phyloP scores from a whole-genome alignment of 106 monocot genomes.

The Gastrodia elata region DNA sequence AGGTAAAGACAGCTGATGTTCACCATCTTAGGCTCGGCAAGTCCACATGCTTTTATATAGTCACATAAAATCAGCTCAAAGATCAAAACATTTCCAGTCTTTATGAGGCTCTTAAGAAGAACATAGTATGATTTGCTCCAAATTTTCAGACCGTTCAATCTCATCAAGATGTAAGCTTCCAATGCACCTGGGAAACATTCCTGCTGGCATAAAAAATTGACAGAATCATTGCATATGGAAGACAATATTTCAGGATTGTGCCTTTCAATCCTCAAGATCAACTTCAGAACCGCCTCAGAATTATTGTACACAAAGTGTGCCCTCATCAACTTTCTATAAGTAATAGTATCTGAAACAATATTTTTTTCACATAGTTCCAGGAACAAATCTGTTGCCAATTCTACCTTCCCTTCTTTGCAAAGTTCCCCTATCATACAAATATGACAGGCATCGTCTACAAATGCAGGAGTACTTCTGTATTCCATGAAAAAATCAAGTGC shows the following conservation, averaged over 20 bases:
- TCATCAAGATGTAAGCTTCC: constrained; percentile 41
- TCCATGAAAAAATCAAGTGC: constrained; percentile 42
- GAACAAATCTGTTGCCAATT: constrained; percentile 48
- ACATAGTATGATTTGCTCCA: constrained; percentile 43
- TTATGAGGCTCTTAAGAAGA: constrained; percentile 41
- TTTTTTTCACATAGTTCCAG: constrained; percentile 33
- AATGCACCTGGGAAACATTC: constrained; percentile 34
- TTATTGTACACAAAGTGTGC: constrained; percentile 29
- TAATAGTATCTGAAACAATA: constrained; percentile 17
- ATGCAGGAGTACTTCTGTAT: constrained; percentile 17
- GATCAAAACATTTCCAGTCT: constrained; percentile 18
- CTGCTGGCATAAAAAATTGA: constrained; percentile 45
- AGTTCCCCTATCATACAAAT: constrained; percentile 39
- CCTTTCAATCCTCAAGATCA: constrained; percentile 32
- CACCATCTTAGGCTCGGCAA: constrained; percentile 29
- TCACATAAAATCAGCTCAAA: constrained; percentile 27
- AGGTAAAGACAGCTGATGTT: constrained; percentile 38
- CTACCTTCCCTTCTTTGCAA: constrained; percentile 33
- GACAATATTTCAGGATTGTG: constrained; percentile 30
- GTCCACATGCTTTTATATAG: constrained; percentile 54
- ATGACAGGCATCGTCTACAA: constrained; percentile 15
- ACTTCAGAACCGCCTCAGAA: constrained; percentile 38
- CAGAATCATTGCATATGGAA: constrained; percentile 47
- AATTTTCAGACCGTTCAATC: constrained; percentile 27
- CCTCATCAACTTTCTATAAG: constrained; percentile 35